Percentiles rank a stretch among this genome's conserved stretches.
These are phyloP conservation scores for Hydnomerulius pinastri DNA, from an alignment of 768 basidiomycete species.

Conservation along the genomic window DNA sequence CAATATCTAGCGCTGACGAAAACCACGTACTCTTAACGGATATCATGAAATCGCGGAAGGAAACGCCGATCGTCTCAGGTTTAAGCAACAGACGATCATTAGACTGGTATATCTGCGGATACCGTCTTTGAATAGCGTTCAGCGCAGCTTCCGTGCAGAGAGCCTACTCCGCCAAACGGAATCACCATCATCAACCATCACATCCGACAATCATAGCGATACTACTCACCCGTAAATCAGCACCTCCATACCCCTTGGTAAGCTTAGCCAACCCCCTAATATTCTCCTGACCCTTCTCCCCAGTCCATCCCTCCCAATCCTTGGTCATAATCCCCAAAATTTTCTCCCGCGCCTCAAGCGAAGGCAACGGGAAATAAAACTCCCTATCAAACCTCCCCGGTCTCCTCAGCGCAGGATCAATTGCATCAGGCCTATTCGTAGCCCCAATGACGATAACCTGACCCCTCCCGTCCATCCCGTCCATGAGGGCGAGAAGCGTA, in stretches of 20 bases:
- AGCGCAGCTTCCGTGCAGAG: constrained; percentile 95
- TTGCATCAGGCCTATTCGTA: constrained; percentile 96
- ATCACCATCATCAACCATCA: background rate
- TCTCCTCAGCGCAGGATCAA: constrained; percentile 91
- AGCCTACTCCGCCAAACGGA: constrained; percentile 49
- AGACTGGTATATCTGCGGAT: constrained; percentile 97
- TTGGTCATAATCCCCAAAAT: constrained; percentile 90
- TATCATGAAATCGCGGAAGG: constrained; percentile 94
- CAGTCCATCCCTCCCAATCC: constrained; percentile 86
- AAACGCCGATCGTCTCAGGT: constrained; percentile 82
- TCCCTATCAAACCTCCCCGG: constrained; percentile 97
- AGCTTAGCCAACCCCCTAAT: constrained; percentile 75
- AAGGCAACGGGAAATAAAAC: constrained; percentile 95
- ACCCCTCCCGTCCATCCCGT: constrained; percentile 98
- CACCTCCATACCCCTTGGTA: constrained; percentile 98
- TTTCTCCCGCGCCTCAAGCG: constrained; percentile 78
- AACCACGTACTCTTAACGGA: constrained; percentile 84
- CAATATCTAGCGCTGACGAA: too few species aligned
- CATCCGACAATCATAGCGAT: background rate
- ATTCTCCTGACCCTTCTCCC: constrained; percentile 46
- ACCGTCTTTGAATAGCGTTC: constrained; percentile 93
- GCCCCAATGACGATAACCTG: constrained; percentile 98
- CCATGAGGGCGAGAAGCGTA: constrained; percentile 95
- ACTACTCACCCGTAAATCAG: constrained; percentile 81
- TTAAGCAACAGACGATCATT: constrained; percentile 81